A percentile compares a stretch with the other conserved stretches of the same genome.
Conservation (phyloP, 306 rosid species). For the Cicer bijugum region DNA sequence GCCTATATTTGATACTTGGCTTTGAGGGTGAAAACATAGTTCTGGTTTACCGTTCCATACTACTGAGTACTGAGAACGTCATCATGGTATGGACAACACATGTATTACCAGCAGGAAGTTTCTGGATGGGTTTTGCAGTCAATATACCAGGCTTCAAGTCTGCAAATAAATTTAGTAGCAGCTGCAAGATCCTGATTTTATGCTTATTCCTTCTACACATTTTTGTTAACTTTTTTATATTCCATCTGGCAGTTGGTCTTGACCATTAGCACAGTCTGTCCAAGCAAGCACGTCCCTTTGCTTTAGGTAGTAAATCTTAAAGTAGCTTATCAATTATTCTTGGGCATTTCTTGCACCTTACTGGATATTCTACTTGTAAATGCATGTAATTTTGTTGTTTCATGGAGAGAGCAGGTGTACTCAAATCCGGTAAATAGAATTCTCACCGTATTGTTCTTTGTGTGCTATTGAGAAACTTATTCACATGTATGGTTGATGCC, state of each 20-base stretch:
- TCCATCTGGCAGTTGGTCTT: conserved; percentile 16
- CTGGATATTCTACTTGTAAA: conserved; percentile 21
- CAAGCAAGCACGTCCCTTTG: conserved; percentile 15
- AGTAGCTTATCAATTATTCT: conserved; percentile 24
- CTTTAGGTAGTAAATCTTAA: conserved; percentile 30
- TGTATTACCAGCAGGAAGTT: not conserved
- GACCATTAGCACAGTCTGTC: conserved; percentile 12
- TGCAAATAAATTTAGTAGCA: conserved; percentile 35
- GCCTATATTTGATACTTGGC: conserved; percentile 44
- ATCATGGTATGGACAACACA: not conserved
- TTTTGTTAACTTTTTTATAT: conserved; percentile 32
- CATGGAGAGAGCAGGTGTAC: conserved; percentile 47
- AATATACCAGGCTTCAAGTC: conserved; percentile 32
- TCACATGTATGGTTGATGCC: conserved; percentile 62
- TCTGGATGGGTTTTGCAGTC: conserved; percentile 43
- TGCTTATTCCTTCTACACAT: conserved; percentile 30
- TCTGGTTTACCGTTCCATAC: conserved; percentile 29
- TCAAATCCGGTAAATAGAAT: conserved; percentile 70
- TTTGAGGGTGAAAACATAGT: conserved; percentile 40
- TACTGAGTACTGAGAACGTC: not conserved
- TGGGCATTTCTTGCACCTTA: conserved; percentile 28
- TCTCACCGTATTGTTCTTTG: conserved; percentile 65
- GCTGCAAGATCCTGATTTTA: conserved; percentile 36
- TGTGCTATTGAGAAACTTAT: conserved; percentile 75
- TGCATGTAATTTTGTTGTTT: not conserved